Conservation (phyloP, 345 rosid species). For the Viola odorata region DNA sequence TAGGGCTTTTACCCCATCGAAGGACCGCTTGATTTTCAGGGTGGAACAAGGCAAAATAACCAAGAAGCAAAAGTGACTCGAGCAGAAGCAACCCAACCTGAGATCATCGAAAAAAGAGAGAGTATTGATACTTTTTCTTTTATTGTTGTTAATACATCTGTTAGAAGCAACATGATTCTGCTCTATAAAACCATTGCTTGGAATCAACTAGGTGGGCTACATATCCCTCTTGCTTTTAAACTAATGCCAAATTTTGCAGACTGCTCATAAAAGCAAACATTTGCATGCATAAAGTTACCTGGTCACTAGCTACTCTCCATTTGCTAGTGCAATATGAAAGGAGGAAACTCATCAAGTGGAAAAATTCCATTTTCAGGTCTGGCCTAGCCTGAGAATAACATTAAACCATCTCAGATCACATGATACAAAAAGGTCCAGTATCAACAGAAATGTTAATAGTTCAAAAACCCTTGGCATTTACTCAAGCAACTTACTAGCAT, state of each 20-base stretch:
- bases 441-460: too few species aligned
- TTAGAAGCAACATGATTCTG: not conserved
- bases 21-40: constrained; percentile 66
- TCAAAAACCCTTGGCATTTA: too few species aligned
- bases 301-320: constrained; percentile 61
- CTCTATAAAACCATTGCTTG: not conserved
- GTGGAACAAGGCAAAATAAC: constrained; percentile 69
- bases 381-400: constrained; percentile 57
- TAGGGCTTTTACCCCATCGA: constrained; percentile 77
- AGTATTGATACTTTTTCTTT: not conserved
- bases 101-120: not conserved
- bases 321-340: constrained; percentile 69
- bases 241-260: not conserved
- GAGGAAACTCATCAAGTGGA: constrained; percentile 71
- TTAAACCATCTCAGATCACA: too few species aligned
- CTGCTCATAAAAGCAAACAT: not conserved
- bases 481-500: constrained; percentile 57
- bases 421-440: too few species aligned
- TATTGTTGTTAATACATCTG: too few species aligned
- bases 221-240: not conserved
- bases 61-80: constrained; percentile 59
- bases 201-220: not conserved
- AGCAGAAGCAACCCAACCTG: constrained; percentile 66
- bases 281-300: constrained; percentile 30
- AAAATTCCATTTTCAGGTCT: constrained; percentile 71